Evolutionary conservation across 2,329 filamentous ascomycete species (phyloP).

Genomic region (Chaetoscypha palmicola): DNA sequence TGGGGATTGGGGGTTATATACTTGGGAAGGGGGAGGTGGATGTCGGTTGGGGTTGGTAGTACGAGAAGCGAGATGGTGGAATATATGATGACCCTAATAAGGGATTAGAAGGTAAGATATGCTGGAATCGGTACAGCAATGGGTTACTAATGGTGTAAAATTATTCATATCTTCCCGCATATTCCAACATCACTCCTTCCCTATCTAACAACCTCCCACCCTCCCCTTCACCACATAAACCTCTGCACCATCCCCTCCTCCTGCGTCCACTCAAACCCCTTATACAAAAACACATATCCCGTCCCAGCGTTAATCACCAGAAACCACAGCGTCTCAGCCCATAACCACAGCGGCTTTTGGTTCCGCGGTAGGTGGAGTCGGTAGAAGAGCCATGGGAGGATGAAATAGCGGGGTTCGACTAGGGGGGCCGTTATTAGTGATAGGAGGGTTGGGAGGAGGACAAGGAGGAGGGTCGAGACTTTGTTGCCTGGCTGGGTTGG

Average conservation of each 20-base stretch:
- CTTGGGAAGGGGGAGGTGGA: no score
- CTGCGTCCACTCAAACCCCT: slow-evolving; percentile 56
- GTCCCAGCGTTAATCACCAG: slow-evolving; percentile 56
- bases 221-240: slow-evolving; percentile 73
- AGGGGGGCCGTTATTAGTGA: slow-evolving; percentile 83
- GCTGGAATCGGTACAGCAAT: no score
- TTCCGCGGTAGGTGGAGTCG: slow-evolving; percentile 42
- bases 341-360: slow-evolving; percentile 28
- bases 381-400: slow-evolving; percentile 93
- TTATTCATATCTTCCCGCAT: not conserved
- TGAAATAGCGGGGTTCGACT: slow-evolving; percentile 94
- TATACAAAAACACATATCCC: slow-evolving; percentile 63
- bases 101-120: no score
- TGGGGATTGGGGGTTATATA: no score
- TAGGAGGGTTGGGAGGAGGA: slow-evolving; percentile 63
- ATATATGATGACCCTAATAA: no score
- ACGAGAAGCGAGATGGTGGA: no score
- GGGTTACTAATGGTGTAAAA: no score
- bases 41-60: no score
- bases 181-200: not conserved
- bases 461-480: slow-evolving; percentile 48
- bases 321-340: slow-evolving; percentile 65
- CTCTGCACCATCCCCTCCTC: slow-evolving; percentile 54
- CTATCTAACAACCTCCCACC: not conserved
- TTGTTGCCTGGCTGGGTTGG: slow-evolving; percentile 24